Conservation (phyloP, 164 flowering plant genomes). For the Sextonia rubra region DNA sequence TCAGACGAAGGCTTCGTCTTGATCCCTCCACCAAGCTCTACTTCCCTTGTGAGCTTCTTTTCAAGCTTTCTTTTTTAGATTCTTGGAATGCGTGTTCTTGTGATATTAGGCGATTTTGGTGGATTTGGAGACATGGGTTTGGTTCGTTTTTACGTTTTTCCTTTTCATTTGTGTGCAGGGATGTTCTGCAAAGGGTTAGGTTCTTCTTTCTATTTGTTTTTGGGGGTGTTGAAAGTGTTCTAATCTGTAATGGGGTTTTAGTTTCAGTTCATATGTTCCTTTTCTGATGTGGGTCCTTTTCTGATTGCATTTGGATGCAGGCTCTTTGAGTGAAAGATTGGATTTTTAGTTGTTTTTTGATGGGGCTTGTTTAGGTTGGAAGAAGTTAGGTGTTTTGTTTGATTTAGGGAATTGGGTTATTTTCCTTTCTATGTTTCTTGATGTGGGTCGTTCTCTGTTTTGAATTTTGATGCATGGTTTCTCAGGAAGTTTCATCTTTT, state of each 20-base stretch:
- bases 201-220: background rate
- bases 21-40: slow-evolving; percentile 82
- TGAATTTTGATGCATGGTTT: background rate
- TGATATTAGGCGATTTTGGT: background rate
- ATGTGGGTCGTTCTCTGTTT: slow-evolving; percentile 2
- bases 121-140: background rate
- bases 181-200: background rate
- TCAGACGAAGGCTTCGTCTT: slow-evolving; percentile 71
- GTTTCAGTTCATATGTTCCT: too few relatives aligned
- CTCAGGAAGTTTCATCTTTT: background rate
- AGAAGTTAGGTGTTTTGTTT: background rate
- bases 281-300: background rate
- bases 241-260: background rate
- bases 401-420: background rate
- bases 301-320: background rate
- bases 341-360: background rate
- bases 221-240: background rate
- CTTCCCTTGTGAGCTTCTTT: slow-evolving; percentile 43
- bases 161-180: background rate
- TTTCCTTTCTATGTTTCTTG: background rate
- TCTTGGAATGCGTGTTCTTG: slow-evolving; percentile 4
- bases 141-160: background rate
- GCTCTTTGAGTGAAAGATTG: background rate
- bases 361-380: too few relatives aligned
- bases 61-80: background rate